phyloP scores from a whole-genome alignment of 2,329 filamentous ascomycete species.

The Aspergillus luchuensis region DNA sequence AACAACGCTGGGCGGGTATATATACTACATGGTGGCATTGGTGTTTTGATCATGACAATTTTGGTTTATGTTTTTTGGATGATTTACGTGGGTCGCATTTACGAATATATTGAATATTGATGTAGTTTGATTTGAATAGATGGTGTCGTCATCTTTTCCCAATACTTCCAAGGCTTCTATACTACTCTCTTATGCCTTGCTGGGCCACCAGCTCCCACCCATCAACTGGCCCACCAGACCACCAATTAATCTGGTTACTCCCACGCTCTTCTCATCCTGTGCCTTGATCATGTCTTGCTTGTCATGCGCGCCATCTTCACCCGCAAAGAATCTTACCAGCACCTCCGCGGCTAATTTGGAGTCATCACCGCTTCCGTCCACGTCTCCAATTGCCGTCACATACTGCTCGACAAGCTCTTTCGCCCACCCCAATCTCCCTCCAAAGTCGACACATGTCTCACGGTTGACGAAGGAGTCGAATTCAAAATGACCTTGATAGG shows the following conservation, averaged over 20 bases:
- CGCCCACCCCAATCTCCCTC: slow-evolving; percentile 25
- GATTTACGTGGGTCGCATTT: not conserved
- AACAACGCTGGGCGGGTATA: slow-evolving; percentile 22
- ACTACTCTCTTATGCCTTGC: not conserved
- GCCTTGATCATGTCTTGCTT: not conserved
- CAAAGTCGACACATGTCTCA: slow-evolving; percentile 27
- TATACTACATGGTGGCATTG: slow-evolving; percentile 24
- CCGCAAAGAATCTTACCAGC: slow-evolving; percentile 31
- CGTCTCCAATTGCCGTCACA: slow-evolving; percentile 25
- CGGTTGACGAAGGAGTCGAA: slow-evolving; percentile 26
- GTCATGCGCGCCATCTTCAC: not conserved
- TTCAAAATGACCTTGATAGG: slow-evolving; percentile 31
- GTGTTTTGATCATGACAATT: slow-evolving; percentile 7
- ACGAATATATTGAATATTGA: slow-evolving; percentile 6
- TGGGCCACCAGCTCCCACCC: not conserved
- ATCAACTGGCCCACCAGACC: not conserved
- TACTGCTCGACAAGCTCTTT: slow-evolving; percentile 16
- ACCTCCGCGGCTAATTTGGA: slow-evolving; percentile 36
- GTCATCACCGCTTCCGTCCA: slow-evolving; percentile 30
- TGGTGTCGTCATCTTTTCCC: not conserved
- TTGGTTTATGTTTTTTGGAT: slow-evolving; percentile 1
- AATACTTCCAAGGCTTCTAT: too few species aligned
- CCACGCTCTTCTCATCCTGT: not conserved
- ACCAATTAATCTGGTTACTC: not conserved
- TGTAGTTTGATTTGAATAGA: not conserved